These are phyloP conservation scores for Nannochloris sp. DNA, from an alignment of 139 green algal genomes.

Conservation along the genomic window DNA sequence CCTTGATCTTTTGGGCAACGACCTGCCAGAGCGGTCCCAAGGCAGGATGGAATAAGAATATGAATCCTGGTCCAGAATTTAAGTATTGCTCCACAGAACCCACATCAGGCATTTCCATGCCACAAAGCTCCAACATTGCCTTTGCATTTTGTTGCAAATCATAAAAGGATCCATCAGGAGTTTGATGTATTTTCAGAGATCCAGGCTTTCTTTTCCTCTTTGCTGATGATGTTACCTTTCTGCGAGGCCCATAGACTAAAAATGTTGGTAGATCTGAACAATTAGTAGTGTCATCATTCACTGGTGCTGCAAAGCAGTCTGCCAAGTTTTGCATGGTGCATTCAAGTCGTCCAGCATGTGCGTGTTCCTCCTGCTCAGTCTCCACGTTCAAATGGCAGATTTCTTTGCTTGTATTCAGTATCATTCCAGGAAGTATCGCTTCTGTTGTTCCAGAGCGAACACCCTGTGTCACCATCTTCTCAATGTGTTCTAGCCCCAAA, in stretches of 20 bases:
- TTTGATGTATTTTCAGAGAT: slow-evolving; percentile 73
- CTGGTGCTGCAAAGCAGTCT: slow-evolving; percentile 51
- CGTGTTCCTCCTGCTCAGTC: slow-evolving; percentile 21
- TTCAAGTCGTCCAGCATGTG: slow-evolving; percentile 82
- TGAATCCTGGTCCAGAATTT: slow-evolving; percentile 67
- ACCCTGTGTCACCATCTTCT: slow-evolving; percentile 37
- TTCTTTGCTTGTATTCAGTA: slow-evolving; percentile 88
- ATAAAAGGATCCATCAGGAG: slow-evolving; percentile 91
- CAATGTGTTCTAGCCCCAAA: slow-evolving; percentile 56
- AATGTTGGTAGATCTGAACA: slow-evolving; percentile 64
- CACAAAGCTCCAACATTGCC: slow-evolving; percentile 61
- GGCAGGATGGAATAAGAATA: slow-evolving; percentile 83
- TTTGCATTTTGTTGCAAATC: slow-evolving; percentile 86
- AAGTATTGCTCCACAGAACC: slow-evolving; percentile 63
- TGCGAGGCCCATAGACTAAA: slow-evolving; percentile 80
- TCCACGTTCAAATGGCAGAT: neutral
- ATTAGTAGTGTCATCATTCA: neutral
- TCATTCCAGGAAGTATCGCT: slow-evolving; percentile 82
- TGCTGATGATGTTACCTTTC: slow-evolving; percentile 70
- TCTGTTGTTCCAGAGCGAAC: slow-evolving; percentile 32
- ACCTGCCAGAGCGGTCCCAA: slow-evolving; percentile 93
- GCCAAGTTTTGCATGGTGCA: slow-evolving; percentile 97
- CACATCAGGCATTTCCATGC: slow-evolving; percentile 42
- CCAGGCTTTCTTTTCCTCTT: slow-evolving; percentile 74
- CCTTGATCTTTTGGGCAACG: slow-evolving; percentile 87